phyloP scores from a whole-genome alignment of 108 stramenopile species.

The Nannochloropsis gaditana region DNA sequence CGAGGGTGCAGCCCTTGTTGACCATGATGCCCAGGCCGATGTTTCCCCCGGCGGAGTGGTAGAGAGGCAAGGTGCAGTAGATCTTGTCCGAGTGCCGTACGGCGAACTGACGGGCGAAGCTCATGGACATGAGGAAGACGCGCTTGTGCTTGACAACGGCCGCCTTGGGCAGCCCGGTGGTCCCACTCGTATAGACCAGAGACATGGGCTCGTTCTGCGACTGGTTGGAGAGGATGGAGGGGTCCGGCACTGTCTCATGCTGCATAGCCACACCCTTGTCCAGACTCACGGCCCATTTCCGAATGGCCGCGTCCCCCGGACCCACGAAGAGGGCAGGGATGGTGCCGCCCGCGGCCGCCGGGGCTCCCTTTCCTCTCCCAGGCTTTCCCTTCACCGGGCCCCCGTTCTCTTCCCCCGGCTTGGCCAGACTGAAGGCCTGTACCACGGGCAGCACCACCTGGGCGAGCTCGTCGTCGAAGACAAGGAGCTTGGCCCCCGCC shows the following conservation, averaged over 20 bases:
- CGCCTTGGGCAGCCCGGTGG: constrained; percentile 54
- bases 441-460: constrained; percentile 18
- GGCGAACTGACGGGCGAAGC: constrained; percentile 14
- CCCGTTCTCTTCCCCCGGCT: not conserved
- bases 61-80: constrained; percentile 53
- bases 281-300: constrained; percentile 12
- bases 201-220: constrained; percentile 24
- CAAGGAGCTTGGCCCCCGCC: constrained; percentile 29
- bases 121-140: not conserved
- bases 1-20: constrained; percentile 27
- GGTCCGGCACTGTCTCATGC: not conserved
- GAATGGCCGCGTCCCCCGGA: not conserved
- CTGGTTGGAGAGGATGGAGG: not conserved
- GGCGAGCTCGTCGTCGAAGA: constrained; percentile 33
- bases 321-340: not conserved
- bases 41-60: constrained; percentile 52
- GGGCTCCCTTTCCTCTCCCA: constrained; percentile 10
- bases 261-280: not conserved
- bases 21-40: constrained; percentile 35
- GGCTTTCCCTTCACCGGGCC: not conserved
- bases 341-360: not conserved
- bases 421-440: not conserved
- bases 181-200: constrained; percentile 47
- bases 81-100: constrained; percentile 32
- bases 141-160: constrained; percentile 27